Base-by-base conservation (phyloP, 495 filamentous ascomycete species). In the Cladorrhinum samala region DNA sequence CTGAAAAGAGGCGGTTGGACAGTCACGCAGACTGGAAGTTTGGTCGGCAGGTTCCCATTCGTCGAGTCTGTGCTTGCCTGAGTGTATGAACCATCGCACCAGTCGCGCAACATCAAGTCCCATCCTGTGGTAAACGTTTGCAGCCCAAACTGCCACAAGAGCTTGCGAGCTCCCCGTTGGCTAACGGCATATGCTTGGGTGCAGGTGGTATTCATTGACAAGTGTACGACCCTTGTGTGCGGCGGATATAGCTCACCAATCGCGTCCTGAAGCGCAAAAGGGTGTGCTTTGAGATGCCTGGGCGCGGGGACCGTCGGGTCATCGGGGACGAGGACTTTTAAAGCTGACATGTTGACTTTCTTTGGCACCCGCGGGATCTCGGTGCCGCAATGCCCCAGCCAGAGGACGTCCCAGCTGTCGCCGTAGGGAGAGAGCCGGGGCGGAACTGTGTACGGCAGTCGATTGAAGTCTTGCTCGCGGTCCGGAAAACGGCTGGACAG, bases 321-420 rank as follows among this genome's bases (percentile, higher is more conserved):
- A 20, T 63, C 44, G 2, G 57, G 58, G 42, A 71, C 63, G 20
- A 58, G 43, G 27, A 77, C 54, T 11, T 58, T 59, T 3, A 72
- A 46, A 14, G 6, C 13, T 2, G 1, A 14, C 21, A 8, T 27
- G 43, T 46, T 17, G n/a, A n/a, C n/a, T n/a, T n/a, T n/a, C n/a
- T n/a, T n/a, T 48, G 20, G 11, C 48, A 2, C 9, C 11, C n/a
- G 30, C 1, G 75, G 72, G 14, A 78, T 65, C 16, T 70, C 61
- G 6, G 68, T 72, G 20, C 75, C 73, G 60, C 75, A 77, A 57
- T 74, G 74, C 23, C 76, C 76, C 0, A 78, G 69, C 75, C 72
- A 78, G 14, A 78, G 61, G 21, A 78, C 51, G 56, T 79, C 77
- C 76, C 74, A 79, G 37, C 58, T 55, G 23, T 72, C 65, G 3